Conservation (phyloP, 345 rosid species). For the Brassica rapa region DNA sequence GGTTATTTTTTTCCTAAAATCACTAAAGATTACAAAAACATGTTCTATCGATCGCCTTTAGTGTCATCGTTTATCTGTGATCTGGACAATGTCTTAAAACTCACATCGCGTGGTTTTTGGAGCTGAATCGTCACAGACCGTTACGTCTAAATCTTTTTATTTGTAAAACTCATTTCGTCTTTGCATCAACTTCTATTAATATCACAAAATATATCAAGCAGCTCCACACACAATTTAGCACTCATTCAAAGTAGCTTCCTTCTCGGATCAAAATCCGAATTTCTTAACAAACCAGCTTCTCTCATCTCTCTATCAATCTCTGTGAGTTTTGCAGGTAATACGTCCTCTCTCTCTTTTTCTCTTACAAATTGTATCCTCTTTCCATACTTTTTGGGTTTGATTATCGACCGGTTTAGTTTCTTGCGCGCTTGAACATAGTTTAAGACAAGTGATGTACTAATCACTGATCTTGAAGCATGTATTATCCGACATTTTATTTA, state of each 20-base stretch:
- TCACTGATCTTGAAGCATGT: not conserved
- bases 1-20: no score
- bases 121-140: not conserved
- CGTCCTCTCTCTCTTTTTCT: not conserved
- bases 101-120: not conserved
- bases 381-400: not conserved
- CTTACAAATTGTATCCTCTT: not conserved
- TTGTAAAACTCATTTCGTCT: not conserved
- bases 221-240: not conserved
- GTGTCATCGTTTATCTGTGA: no score
- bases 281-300: not conserved
- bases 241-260: not conserved
- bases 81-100: not conserved
- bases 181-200: not conserved
- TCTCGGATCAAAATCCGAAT: not conserved
- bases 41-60: no score
- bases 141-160: not conserved
- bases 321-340: not conserved
- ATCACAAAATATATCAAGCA: not conserved
- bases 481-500: not conserved
- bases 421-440: not conserved
- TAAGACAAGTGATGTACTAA: not conserved
- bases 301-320: not conserved
- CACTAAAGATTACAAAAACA: no score
- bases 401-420: not conserved